Conservation (phyloP, 176 grass and related monocot species). For the Alopecurus myosuroides region DNA sequence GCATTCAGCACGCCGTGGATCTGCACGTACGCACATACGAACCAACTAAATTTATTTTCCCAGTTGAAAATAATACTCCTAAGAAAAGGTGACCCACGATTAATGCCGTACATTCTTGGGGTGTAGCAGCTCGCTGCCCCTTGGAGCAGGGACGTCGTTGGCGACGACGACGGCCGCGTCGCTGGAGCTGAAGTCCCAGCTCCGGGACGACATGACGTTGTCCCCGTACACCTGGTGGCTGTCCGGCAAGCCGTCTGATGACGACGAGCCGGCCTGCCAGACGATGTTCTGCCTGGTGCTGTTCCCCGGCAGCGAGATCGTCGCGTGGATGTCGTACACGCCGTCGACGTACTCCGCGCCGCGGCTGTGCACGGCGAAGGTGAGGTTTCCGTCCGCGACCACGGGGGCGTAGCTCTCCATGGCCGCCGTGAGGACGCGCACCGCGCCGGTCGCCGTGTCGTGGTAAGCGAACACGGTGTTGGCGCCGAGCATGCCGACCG, state of each 20-base stretch:
- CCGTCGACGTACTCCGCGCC: constrained; percentile 24
- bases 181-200: constrained; percentile 32
- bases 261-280: constrained; percentile 34
- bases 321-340: constrained; percentile 38
- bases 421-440: neutral
- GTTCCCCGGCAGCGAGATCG: constrained; percentile 33
- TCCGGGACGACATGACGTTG: constrained; percentile 9
- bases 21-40: neutral
- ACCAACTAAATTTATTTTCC: neutral
- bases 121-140: neutral
- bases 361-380: neutral
- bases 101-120: neutral
- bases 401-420: neutral
- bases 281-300: constrained; percentile 36
- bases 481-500: constrained; percentile 22
- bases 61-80: neutral
- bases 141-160: neutral
- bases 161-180: neutral
- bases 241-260: neutral
- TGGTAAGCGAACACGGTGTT: constrained; percentile 33
- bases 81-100: neutral
- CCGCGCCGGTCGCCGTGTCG: neutral
- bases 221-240: neutral
- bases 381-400: constrained; percentile 6
- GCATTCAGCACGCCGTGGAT: constrained; percentile 15